A percentile compares a stretch with the other conserved stretches of the same genome.
Conservation (phyloP, 768 basidiomycete genomes). For the Leccinum uliginosum region DNA sequence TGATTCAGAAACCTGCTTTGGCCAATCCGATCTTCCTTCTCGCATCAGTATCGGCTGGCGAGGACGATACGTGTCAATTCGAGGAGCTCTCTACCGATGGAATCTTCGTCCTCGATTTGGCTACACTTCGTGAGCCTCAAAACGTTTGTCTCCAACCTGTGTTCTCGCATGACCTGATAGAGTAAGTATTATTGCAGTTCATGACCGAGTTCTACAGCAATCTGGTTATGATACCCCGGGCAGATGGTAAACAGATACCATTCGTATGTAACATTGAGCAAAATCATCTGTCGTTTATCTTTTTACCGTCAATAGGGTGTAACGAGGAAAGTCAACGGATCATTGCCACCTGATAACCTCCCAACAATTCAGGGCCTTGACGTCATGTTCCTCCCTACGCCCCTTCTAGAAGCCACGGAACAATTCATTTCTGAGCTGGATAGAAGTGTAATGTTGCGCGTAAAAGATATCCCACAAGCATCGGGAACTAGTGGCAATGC, state of each 20-base stretch:
- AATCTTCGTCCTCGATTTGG: slow-evolving; percentile 53
- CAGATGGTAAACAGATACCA: slow-evolving; percentile 6
- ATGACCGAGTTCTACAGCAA: slow-evolving; percentile 16
- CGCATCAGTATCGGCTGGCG: slow-evolving; percentile 60
- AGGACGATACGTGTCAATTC: slow-evolving; percentile 42
- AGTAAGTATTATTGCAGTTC: slow-evolving; percentile 14
- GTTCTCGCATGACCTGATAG: background rate
- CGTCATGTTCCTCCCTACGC: slow-evolving; percentile 30
- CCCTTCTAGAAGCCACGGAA: slow-evolving; percentile 37
- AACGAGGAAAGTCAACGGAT: slow-evolving; percentile 42
- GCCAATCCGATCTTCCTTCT: slow-evolving; percentile 53
- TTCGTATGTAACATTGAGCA: slow-evolving; percentile 20
- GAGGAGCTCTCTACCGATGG: slow-evolving; percentile 59
- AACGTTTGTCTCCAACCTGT: slow-evolving; percentile 22
- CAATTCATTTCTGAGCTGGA: slow-evolving; percentile 53
- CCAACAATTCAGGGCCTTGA: slow-evolving; percentile 26
- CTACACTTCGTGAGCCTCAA: slow-evolving; percentile 13
- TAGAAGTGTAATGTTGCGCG: slow-evolving; percentile 62
- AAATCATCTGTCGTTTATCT: background rate
- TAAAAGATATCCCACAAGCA: slow-evolving; percentile 62
- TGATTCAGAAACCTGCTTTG: slow-evolving; percentile 57
- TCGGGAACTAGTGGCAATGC: slow-evolving; percentile 37
- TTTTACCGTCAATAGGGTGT: slow-evolving; percentile 35
- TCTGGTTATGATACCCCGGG: slow-evolving; percentile 22
- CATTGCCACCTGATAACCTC: slow-evolving; percentile 41